Conservation (phyloP, 2,329 filamentous ascomycete species). For the Colletotrichum coccodes region DNA sequence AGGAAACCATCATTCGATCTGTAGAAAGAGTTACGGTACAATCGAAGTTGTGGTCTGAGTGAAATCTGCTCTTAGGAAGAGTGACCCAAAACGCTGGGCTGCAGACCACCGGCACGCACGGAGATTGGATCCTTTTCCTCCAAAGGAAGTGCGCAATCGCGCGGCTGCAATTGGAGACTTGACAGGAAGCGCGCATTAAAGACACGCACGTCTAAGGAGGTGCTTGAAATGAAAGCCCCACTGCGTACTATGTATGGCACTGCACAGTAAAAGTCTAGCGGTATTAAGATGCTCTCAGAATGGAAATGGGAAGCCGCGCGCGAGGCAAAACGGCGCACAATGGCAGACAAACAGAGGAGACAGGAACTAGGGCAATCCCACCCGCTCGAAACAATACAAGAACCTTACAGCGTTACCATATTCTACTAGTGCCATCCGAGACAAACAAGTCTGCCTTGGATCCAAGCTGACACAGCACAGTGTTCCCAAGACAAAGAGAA, state of each 20-base stretch:
- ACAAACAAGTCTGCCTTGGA: not conserved
- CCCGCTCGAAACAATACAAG: not conserved
- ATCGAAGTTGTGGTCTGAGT: not conserved
- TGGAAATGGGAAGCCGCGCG: not conserved
- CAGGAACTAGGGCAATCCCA: not conserved
- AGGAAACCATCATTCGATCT: not conserved
- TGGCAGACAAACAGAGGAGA: not conserved
- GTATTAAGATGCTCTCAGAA: not conserved
- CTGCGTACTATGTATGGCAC: not conserved
- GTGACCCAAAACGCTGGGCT: not conserved
- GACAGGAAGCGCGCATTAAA: not conserved
- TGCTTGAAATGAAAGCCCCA: constrained; percentile 2
- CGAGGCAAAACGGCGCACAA: not conserved
- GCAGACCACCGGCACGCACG: constrained; percentile 8
- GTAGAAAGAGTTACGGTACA: not conserved
- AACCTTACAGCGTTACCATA: not conserved
- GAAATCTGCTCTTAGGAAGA: not conserved
- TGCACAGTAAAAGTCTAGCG: not conserved
- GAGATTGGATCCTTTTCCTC: constrained; percentile 1
- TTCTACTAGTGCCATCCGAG: not conserved
- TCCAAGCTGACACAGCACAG: not conserved
- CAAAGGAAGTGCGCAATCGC: not conserved
- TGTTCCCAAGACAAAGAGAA: not conserved
- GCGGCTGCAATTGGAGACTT: not conserved
- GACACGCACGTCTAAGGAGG: not conserved